Base-by-base conservation (phyloP, 305 asterid species). In the Ilex paraguariensis region DNA sequence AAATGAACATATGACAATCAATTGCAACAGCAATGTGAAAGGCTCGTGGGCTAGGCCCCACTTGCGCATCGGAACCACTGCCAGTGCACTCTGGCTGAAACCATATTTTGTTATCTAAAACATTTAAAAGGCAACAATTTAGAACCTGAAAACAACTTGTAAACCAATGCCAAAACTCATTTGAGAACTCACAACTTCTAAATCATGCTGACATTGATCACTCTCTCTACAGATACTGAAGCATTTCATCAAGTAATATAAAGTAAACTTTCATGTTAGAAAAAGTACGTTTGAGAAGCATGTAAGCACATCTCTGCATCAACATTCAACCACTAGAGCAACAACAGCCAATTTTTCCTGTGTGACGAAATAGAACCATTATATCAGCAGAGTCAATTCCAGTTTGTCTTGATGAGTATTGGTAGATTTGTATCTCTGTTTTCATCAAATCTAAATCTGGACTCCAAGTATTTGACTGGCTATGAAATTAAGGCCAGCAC, bases 1-100 rank as follows among this genome's bases (percentile, higher is more conserved):
- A 93, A 73, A 93, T 77, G 85, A 93, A 93, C 93, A 93, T 78
- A 83, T 87, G 87, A 76, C 95, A 93, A 77, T 93, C 95, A 64
- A 88, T 90, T 21, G 93, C 72, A 71, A 93, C 89, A 63, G 95
- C 87, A 72, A 86, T 69, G 66, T 90, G 99, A 70, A 93, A 93
- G 70, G 99, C 95, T 66, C 97, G 91, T 36, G 95, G 86, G 57
- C 88, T 66, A 15, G 99, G 97, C 62, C 95, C 87, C 69, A 79
- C 80, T 67, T 82, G 84, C 69, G 87, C 96, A 72, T 90, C 91
- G 15, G 95, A 82, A 67, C 79, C 87, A 67, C 76, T 75, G 72
- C 93, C 99, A 0, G 83, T 77, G 85, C 97, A 90, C 69, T 84
- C 89, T 21, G 95, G 97, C 79, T 82, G 86, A 81, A 78, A 88